Evolutionary conservation across 2,329 filamentous ascomycete species (phyloP), one percentile per base, ranked within the genome.

Genomic region (Alternaria longipes): DNA sequence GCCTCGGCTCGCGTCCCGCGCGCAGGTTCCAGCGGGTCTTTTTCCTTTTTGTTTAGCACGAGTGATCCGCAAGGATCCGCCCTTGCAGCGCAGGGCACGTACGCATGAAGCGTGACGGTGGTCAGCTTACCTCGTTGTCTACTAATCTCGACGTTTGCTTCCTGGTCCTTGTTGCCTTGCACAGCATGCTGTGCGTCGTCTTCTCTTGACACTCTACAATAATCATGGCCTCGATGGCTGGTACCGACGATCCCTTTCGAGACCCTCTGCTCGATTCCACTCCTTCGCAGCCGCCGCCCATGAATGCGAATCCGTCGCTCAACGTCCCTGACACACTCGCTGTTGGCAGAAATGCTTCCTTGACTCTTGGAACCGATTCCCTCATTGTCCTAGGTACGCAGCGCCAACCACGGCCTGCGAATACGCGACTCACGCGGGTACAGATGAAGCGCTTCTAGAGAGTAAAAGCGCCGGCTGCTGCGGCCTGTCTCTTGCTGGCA

Each of bases 291-390:
- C 76, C 32, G 72, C 76, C 32, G 32, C 5, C 32, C 11, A 34
- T 12, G 12, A 12, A 14, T 16, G 11, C 32, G 12, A 12, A 34
- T 12, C 12, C 67, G 70, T 72, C 28, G 11, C 28, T 54, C 40
- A 47, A 54, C 26, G 70, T 70, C 16, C 64, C 71, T 3, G 69
- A 80, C 50, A 85, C 84, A 41, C 78, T 89, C 57, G 74, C 79
- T 50, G 84, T 90, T 18, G 86, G 85, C 68, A 81, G 84, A 59
- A 84, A 86, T 74, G 86, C 86, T 11, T 87, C 84, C 26, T 79
- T 91, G 51, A 89, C 86, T 1, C 79, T 91, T 42, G 85, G 84
- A 20, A 85, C 84, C 1, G 87, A 90, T 68, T 83, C 86, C 30
- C 80, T 90, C 52, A 82, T 88, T 63, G 81, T 90, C 12, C 74